Evolutionary conservation across 352 stramenopile species (phyloP).

Genomic region (Bremia lactucae): DNA sequence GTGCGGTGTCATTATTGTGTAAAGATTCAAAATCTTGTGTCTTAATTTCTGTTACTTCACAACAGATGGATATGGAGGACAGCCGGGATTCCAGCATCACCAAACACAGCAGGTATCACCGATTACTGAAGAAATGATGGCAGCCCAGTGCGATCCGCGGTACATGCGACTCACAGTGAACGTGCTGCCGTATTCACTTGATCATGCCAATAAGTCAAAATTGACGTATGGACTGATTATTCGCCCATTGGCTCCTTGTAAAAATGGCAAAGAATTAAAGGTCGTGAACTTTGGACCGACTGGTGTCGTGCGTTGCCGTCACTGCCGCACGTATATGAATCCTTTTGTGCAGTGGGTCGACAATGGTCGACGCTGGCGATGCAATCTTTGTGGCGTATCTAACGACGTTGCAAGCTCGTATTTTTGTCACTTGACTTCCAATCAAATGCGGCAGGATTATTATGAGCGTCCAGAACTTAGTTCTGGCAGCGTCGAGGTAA

Average conservation of each 20-base stretch:
- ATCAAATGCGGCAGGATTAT: constrained; percentile 89
- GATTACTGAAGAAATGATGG: constrained; percentile 60
- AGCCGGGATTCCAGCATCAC: constrained; percentile 30
- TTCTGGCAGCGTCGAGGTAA: constrained; percentile 72
- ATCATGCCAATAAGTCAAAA: constrained; percentile 75
- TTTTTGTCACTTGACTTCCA: constrained; percentile 95
- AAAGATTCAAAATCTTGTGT: too few relatives aligned
- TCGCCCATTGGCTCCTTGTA: constrained; percentile 59
- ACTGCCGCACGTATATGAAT: constrained; percentile 87
- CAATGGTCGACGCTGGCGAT: constrained; percentile 78
- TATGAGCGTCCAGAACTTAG: constrained; percentile 81
- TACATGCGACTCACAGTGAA: constrained; percentile 80
- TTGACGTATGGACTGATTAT: constrained; percentile 81
- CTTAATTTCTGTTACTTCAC: constrained; percentile 2
- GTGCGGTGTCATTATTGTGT: constrained; percentile 17
- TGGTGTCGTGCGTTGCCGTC: constrained; percentile 79
- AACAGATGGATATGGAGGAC: constrained; percentile 46
- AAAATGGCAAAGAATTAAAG: constrained; percentile 58
- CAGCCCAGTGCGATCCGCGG: constrained; percentile 58
- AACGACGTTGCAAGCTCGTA: constrained; percentile 92
- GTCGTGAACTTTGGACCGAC: constrained; percentile 83
- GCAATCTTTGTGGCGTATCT: constrained; percentile 83
- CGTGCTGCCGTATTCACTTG: constrained; percentile 66
- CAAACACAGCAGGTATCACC: constrained; percentile 38
- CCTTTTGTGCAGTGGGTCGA: constrained; percentile 86